Percentiles rank a stretch among this genome's conserved stretches.
Evolutionary conservation across 371 early-diverging fungal species (phyloP).

Genomic region (Rhizomucor miehei): DNA sequence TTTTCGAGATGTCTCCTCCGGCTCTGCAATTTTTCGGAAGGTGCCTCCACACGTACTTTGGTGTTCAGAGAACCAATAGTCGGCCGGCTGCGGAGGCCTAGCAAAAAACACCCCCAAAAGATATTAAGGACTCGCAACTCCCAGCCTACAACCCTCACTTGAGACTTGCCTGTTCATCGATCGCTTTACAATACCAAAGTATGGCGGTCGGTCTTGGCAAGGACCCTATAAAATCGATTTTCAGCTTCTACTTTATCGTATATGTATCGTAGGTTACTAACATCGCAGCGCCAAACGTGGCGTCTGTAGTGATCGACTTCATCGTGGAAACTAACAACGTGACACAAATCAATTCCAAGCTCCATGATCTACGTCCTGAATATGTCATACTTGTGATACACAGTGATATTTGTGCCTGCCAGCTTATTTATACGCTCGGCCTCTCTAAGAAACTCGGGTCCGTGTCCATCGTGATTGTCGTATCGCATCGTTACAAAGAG

Average conservation of each 20-base stretch:
- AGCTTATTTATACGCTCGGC: conserved; percentile 53
- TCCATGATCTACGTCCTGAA: background rate
- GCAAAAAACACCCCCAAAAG: background rate
- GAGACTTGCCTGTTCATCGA: conserved; percentile 58
- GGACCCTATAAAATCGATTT: conserved; percentile 29
- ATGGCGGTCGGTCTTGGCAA: conserved; percentile 58
- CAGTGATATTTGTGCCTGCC: conserved; percentile 55
- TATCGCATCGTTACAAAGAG: conserved; percentile 55
- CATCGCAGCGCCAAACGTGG: conserved; percentile 67
- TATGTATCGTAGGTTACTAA: background rate
- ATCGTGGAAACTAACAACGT: conserved; percentile 46
- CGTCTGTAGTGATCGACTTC: conserved; percentile 61
- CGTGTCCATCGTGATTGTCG: conserved; percentile 48
- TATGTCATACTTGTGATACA: conserved; percentile 47
- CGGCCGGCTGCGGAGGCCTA: conserved; percentile 63
- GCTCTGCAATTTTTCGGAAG: conserved; percentile 54
- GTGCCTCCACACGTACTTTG: conserved; percentile 59
- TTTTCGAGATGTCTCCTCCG: conserved; percentile 17
- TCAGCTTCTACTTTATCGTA: background rate
- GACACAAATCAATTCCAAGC: background rate
- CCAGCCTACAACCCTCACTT: background rate
- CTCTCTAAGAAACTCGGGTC: conserved; percentile 43
- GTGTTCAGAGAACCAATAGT: conserved; percentile 62
- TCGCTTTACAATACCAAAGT: conserved; percentile 57
- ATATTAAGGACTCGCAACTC: no score